phyloP scores from a whole-genome alignment of 495 filamentous ascomycete genomes.

The Symbiotaphrina buchneri region DNA sequence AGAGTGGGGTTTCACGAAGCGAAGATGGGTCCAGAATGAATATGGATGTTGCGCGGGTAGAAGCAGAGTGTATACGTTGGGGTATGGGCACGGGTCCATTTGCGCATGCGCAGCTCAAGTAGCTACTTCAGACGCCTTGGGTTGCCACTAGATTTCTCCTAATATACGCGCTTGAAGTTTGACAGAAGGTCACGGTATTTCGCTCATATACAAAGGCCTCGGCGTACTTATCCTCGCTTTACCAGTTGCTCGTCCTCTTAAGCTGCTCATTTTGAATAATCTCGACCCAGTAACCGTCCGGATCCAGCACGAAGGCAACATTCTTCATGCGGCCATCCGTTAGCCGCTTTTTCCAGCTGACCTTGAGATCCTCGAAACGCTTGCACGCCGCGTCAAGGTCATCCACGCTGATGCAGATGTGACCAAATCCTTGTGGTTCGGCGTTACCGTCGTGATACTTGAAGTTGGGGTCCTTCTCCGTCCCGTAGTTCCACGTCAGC shows the following conservation, averaged over 20 bases:
- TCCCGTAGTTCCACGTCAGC: conserved; percentile 93
- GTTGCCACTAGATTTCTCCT: too few species aligned
- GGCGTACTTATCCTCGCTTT: conserved; percentile 1
- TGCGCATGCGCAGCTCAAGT: too few species aligned
- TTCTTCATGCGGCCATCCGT: conserved; percentile 85
- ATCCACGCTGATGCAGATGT: conserved; percentile 47
- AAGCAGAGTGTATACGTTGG: too few species aligned
- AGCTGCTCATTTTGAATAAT: conserved; percentile 54
- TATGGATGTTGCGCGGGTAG: too few species aligned
- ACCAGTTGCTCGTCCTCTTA: conserved; percentile 28
- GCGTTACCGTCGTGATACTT: conserved; percentile 86
- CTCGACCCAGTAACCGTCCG: conserved; percentile 86
- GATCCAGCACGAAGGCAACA: conserved; percentile 84
- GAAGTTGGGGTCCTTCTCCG: conserved; percentile 66
- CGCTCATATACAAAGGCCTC: too few species aligned
- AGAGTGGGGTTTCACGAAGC: too few species aligned
- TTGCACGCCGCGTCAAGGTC: conserved; percentile 67
- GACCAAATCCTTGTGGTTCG: conserved; percentile 55
- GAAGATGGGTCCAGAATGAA: too few species aligned
- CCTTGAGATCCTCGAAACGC: conserved; percentile 58
- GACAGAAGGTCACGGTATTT: too few species aligned
- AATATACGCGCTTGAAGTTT: too few species aligned
- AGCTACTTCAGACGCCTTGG: too few species aligned
- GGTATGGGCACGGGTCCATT: too few species aligned
- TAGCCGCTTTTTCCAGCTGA: conserved; percentile 86